Conservation (phyloP, 306 rosid species). For the Glycyrrhiza uralensis region DNA sequence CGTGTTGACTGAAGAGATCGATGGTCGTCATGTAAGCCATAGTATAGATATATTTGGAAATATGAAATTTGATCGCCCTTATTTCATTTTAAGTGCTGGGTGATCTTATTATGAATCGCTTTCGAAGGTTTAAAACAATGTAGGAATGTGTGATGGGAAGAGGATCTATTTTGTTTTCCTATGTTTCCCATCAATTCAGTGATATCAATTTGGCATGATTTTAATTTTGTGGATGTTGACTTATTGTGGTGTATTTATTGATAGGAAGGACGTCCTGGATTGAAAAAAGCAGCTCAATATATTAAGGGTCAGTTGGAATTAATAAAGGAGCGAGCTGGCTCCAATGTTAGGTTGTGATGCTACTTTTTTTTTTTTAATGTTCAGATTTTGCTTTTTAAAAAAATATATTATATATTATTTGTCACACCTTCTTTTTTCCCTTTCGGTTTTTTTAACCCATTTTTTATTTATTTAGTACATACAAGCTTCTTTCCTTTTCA, state of each 20-base stretch:
- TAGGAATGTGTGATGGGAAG: neutral
- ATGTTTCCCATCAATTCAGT: neutral
- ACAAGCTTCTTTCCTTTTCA: neutral
- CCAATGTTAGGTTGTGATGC: conserved; percentile 56
- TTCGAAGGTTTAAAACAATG: neutral
- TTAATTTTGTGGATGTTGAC: conserved; percentile 23
- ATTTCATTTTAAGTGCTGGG: neutral
- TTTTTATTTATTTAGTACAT: neutral
- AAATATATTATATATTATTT: neutral
- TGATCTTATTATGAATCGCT: neutral
- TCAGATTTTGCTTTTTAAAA: neutral
- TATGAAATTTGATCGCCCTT: neutral
- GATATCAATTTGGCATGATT: neutral
- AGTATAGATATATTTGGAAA: too few species aligned
- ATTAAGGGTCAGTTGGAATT: conserved; percentile 64
- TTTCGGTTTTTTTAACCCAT: neutral
- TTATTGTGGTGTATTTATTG: conserved; percentile 15
- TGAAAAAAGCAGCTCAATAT: conserved; percentile 74
- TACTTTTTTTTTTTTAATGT: neutral
- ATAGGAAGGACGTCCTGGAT: conserved; percentile 96
- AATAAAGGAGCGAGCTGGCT: conserved; percentile 63
- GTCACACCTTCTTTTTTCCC: neutral
- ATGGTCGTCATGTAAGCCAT: conserved; percentile 84
- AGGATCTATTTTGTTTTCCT: neutral
- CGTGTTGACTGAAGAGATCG: conserved; percentile 72